These are phyloP conservation scores for Phytophthora sojae DNA, from an alignment of 352 stramenopile genomes.

Conservation along the genomic window DNA sequence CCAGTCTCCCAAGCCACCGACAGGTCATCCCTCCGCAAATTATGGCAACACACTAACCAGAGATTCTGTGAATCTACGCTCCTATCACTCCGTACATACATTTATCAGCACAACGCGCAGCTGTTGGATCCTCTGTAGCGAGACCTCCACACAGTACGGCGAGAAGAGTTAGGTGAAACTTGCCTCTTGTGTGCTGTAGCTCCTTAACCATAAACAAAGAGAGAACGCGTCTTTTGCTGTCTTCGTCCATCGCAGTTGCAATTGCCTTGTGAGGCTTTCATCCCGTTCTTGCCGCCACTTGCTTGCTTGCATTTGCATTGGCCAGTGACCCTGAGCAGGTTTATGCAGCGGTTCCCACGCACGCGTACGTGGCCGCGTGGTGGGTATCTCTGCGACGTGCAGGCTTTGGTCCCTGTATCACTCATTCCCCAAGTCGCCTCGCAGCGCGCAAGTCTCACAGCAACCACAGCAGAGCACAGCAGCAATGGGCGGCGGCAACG, in stretches of 20 bases:
- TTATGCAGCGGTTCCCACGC: conserved; percentile 31
- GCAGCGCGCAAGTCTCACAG: conserved; percentile 23
- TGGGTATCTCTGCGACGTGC: conserved; percentile 15
- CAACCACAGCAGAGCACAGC: conserved; percentile 1
- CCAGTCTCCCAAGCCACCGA: background rate
- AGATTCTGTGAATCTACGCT: background rate
- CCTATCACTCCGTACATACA: conserved; percentile 4
- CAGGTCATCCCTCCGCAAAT: background rate
- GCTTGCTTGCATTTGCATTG: conserved; percentile 7
- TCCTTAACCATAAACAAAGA: background rate
- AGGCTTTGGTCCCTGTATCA: background rate
- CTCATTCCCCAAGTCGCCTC: conserved; percentile 32
- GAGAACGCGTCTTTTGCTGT: conserved; percentile 6
- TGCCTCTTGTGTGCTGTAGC: background rate
- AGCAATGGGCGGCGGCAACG: conserved; percentile 84
- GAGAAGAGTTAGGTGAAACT: conserved; percentile 3
- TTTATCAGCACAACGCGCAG: conserved; percentile 14
- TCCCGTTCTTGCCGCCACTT: background rate
- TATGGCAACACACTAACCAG: background rate
- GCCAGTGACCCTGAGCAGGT: conserved; percentile 20
- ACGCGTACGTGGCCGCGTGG: conserved; percentile 10
- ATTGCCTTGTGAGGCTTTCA: conserved; percentile 1
- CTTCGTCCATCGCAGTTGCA: background rate
- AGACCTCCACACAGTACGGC: conserved; percentile 3
- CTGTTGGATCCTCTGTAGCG: conserved; percentile 19